A percentile compares a stretch with the other conserved stretches of the same genome.
These are phyloP conservation scores for Pogostemon cablin DNA, from an alignment of 257 asterid genomes.

Conservation along the genomic window DNA sequence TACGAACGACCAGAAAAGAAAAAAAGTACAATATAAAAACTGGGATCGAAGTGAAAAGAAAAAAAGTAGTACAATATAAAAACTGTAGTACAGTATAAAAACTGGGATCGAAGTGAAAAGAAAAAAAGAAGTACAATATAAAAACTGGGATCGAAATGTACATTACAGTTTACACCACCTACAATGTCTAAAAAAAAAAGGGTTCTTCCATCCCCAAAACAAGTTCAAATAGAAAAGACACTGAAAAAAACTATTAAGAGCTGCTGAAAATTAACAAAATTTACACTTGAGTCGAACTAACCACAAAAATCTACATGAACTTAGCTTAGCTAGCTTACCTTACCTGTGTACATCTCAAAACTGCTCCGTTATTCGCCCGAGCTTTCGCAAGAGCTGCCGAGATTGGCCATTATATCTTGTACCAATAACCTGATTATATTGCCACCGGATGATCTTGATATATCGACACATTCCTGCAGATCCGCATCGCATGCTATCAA, in stretches of 20 bases:
- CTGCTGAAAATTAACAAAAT: conserved; percentile 33
- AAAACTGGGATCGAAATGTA: too few species aligned
- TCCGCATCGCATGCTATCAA: conserved; percentile 73
- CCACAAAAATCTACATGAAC: conserved; percentile 44
- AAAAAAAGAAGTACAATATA: too few species aligned
- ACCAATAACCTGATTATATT: conserved; percentile 65
- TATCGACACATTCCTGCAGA: conserved; percentile 66
- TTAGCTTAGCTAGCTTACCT: conserved; percentile 17
- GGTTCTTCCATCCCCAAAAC: not conserved
- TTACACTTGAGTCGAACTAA: conserved; percentile 44
- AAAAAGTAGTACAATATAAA: too few species aligned
- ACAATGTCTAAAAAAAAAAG: too few species aligned
- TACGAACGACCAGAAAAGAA: too few species aligned
- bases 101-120: too few species aligned
- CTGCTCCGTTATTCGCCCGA: conserved; percentile 58
- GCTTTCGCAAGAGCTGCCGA: conserved; percentile 88
- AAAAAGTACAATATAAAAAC: too few species aligned
- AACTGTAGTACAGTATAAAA: too few species aligned
- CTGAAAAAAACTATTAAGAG: conserved; percentile 25
- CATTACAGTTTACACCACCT: too few species aligned
- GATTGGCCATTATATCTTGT: conserved; percentile 65
- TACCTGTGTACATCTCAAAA: conserved; percentile 45
- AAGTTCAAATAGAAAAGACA: conserved; percentile 30
- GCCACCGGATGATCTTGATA: conserved; percentile 56
- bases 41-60: too few species aligned